Base-by-base conservation (phyloP, 176 grass and related monocot species). In the Zea luxurians region DNA sequence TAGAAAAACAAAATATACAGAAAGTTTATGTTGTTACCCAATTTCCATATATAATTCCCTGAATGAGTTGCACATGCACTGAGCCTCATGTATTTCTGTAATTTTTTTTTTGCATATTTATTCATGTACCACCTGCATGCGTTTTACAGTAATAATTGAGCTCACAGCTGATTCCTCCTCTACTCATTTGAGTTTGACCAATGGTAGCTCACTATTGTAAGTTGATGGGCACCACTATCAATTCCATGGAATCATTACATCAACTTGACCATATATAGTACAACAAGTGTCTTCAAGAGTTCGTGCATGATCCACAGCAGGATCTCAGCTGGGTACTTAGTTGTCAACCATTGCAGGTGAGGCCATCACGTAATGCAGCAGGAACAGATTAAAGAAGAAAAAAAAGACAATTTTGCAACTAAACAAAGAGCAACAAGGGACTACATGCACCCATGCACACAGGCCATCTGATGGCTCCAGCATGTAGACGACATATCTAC, bases 151-250 rank as follows among this genome's bases (percentile, higher is more conserved):
- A n/a, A 66, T 59, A 72, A 72, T 18, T 43, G 36, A 64, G 15
- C 37, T 70, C 59, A 43, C 44, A 75, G 13, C 40, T 81, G 42
- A 66, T 64, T 67, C 42, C 53, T 4, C 38, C 45, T 78, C 47
- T 55, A 61, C 37, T 21, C 20, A 55, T 86, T 47, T 55, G 40
- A 64, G 75, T 54, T 74, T 76, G 75, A 73, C 35, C 70, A 72
- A 62, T 50, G 42, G n/a, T 41, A 71, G 3, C 13, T 52, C n/a
- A 77, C 8, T n/a, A 4, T 38, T 54, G 2, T 38, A 78, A 70
- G 52, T 64, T 66, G 38, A 52, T 37, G 40, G 37, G 10, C 6
- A 86, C 4, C 68, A 77, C 58, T 46, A 74, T 70, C 48, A 35
- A 70, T 55, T 60, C 16, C 75, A 66, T 48, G 75, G 55, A 45